Evolutionary conservation across 768 basidiomycete genomes (phyloP), one percentile per base, ranked within the genome.

Genomic region (Porpolomopsis calyptriformis): DNA sequence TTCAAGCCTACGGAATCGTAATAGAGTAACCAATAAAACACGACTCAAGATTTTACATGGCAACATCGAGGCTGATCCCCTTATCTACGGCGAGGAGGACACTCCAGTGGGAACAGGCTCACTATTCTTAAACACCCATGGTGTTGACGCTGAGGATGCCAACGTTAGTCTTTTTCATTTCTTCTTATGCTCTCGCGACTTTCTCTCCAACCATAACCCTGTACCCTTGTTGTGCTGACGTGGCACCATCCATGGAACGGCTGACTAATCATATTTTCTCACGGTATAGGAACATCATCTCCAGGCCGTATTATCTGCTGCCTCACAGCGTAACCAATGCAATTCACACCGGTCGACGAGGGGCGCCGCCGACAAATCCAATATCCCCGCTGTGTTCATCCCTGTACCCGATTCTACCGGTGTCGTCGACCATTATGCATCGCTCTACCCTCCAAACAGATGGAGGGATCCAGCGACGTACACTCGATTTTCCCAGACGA

Each of bases 361-460:
- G 40, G 58, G 61, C 10, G 53, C 56, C 8, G 41, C 58, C 6
- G 68, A 68, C 3, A 70, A 68, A 47, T 51, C 60, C 8, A 52
- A 16, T 43, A 64, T 72, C 73, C 72, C 73, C 45, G 70, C 74
- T 44, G 83, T 81, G 0, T 87, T 75, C 64, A 99, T 99, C 56
- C 96, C 96, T 2, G 94, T 87, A 3, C 93, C 96, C 0, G 90
- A 92, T 59, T 86, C 87, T 1, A 84, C 82, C 6, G 86, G 88
- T 40, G 53, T 85, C 53, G 81, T 85, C 46, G 74, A 77, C 24
- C 80, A 90, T 56, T 93, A 88, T 61, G 76, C 76, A 9, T 72
- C 80, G 6, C 68, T 92, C 25, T 97, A 97, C 56, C 77, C 79
- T 6, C 48, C 73, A 12, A 65, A 68, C 23, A 67, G 68, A 44